A percentile compares a stretch with the other conserved stretches of the same genome.
Conservation (phyloP, 2,329 filamentous ascomycete species). For the Fusarium nygamai region DNA sequence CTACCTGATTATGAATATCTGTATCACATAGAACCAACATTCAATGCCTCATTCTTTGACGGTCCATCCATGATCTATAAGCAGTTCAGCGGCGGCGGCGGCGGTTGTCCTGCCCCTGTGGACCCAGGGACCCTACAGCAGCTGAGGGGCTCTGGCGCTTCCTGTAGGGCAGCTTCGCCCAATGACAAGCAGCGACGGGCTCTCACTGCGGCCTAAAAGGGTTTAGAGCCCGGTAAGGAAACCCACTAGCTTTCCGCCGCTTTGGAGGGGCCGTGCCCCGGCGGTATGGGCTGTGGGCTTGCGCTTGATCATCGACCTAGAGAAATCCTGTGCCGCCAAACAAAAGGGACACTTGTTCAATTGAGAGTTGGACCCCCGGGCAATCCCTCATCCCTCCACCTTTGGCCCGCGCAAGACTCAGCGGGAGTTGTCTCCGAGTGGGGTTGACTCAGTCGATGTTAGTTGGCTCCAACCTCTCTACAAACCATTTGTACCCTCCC, state of each 20-base stretch:
- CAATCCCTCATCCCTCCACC: constrained; percentile 13
- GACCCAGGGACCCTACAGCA: constrained; percentile 24
- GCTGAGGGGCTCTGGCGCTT: constrained; percentile 33
- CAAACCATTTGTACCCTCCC: constrained; percentile 11
- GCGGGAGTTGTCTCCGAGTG: constrained; percentile 37
- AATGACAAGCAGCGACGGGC: not conserved
- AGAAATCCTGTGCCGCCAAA: constrained; percentile 27
- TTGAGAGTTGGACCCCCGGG: constrained; percentile 42
- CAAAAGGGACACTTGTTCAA: constrained; percentile 58
- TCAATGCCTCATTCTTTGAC: not conserved
- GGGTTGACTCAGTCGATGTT: not conserved
- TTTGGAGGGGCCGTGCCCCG: constrained; percentile 33
- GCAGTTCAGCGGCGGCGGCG: not conserved
- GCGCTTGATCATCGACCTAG: constrained; percentile 15
- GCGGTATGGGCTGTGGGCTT: constrained; percentile 19
- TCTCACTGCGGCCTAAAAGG: not conserved
- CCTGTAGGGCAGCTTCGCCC: constrained; percentile 20
- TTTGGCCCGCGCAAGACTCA: constrained; percentile 6
- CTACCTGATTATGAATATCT: not conserved
- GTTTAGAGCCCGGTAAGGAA: constrained; percentile 19
- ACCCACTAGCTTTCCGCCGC: constrained; percentile 17
- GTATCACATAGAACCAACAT: not conserved
- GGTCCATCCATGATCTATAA: not conserved
- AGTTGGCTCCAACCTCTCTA: constrained; percentile 11
- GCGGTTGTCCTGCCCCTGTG: constrained; percentile 8